Evolutionary conservation across 768 basidiomycete genomes (phyloP), one percentile per base, ranked within the genome.

Genomic region (Boletus patriciae): DNA sequence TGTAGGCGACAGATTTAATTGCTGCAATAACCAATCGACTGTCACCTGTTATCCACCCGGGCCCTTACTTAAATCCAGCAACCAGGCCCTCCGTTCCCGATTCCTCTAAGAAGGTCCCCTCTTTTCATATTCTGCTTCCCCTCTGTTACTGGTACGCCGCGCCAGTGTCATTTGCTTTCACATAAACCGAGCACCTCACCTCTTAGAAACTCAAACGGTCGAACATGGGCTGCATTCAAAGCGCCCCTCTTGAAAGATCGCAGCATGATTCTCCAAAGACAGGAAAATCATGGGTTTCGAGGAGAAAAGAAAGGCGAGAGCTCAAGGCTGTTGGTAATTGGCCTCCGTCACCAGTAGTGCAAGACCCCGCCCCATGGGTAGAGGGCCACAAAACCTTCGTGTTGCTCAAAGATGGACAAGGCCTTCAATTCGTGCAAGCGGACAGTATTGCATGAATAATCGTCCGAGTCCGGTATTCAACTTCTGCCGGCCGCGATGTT

Each of bases 341-440:
- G 38, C 53, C 55, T 46, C 41, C 46, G 15, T 53, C 47, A 18
- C 52, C 55, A 19, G 58, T 53, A 29, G 50, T 50, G n/a, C 36
- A 50, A 19, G 64, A 60, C n/a, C 50, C 61, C n/a, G 50, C 58
- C 6, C 68, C 66, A 38, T 75, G 73, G 74, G 58, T 71, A 13
- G 44, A 60, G 21, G 69, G 64, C 3, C 69, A 66, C 40, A 54
- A 61, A 47, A 62, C 71, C 41, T 58, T 73, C 13, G 62, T 58
- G 7, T 43, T 63, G 9, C 64, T 70, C 38, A 57, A 69, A 23
- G 71, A 72, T 23, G 73, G 74, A 11, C 56, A 58, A 33, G 55
- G 45, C 43, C 18, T 55, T 46, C n/a, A n/a, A n/a, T 61, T 60
- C 36, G 46, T 66, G 29, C 43, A 53, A 43, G 41, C 46, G 29